Conservation (phyloP, 495 filamentous ascomycete genomes). For the Penicillium coprophilum region DNA sequence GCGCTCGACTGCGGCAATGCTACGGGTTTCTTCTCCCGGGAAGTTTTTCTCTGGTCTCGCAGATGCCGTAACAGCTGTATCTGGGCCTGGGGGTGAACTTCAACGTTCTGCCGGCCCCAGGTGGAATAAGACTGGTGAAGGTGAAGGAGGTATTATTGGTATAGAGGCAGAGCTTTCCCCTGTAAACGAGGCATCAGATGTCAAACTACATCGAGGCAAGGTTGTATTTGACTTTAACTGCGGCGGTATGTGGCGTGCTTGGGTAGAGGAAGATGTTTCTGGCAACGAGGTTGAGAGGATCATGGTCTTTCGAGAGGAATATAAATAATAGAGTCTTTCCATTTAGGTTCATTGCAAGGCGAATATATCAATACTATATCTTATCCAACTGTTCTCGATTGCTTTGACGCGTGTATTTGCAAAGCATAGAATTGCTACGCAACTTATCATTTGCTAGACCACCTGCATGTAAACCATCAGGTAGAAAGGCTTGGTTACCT, state of each 20-base stretch:
- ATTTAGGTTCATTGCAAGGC: not conserved
- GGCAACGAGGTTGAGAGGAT: constrained; percentile 56
- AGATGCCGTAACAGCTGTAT: constrained; percentile 58
- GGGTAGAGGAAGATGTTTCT: constrained; percentile 67
- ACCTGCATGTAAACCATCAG: no score
- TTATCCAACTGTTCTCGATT: not conserved
- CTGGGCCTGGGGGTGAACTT: constrained; percentile 72
- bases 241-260: constrained; percentile 86
- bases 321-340: constrained; percentile 15
- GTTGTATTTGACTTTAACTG: constrained; percentile 82
- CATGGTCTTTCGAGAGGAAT: constrained; percentile 60
- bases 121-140: constrained; percentile 77
- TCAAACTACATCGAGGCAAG: constrained; percentile 41
- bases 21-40: constrained; percentile 55
- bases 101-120: constrained; percentile 71
- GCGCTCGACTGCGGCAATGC: constrained; percentile 70
- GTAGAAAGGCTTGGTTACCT: no score
- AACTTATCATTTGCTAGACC: no score
- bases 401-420: no score
- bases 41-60: constrained; percentile 29
- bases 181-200: constrained; percentile 10
- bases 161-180: constrained; percentile 60
- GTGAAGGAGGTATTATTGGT: constrained; percentile 84
- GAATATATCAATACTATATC: not conserved
- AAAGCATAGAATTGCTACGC: no score